Base-by-base conservation (phyloP, 192 early-diverging fungal species). In the Geranomyces variabilis region DNA sequence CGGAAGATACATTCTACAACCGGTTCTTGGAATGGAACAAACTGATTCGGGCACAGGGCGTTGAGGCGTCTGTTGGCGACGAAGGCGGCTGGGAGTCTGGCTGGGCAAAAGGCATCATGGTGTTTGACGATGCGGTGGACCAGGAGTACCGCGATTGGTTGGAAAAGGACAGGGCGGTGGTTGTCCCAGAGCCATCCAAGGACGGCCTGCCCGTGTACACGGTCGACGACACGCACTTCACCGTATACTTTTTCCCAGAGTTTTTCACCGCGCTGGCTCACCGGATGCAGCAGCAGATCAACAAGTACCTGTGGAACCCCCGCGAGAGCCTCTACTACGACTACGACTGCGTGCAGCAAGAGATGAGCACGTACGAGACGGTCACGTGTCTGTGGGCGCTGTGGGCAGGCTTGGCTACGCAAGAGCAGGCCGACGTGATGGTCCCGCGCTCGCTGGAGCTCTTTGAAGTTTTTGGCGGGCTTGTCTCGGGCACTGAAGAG, bases 401-500 rank as follows among this genome's bases (percentile, higher is more conserved):
- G 77, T 99, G 97, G 96, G 92, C 94, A 3, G 88, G 89, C 41
- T 88, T 90, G 57, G 93, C 91, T 0, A 84, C 88, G 55, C 74
- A 81, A 5, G 82, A 84, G 29, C 92, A 96, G 77, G 97, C 95
- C 0, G 84, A 86, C 44, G 77, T 80, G n/a, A 81, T 97, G 73
- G 89, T 93, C 4, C 78, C 82, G 7, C 70, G 71, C 3, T 85
- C 81, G n/a, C 81, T 95, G 33, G 79, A 82, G 46, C 83, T 90
- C 67, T 97, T 98, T 81, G 95, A 97, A 80, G 93, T 93, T 24
- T 77, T 81, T 17, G 97, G 97, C 60, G 96, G 97, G 1, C 74
- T 99, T 5, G 95, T 99, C 1, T 90, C 90, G 41, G 94, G 96
- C 13, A 99, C 94, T 9, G 93, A 95, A 75, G 84, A 86, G 68